A percentile compares a stretch with the other conserved stretches of the same genome.
These are phyloP conservation scores for Paspalum notatum DNA, from an alignment of 176 grass and related monocot genomes.

Conservation along the genomic window DNA sequence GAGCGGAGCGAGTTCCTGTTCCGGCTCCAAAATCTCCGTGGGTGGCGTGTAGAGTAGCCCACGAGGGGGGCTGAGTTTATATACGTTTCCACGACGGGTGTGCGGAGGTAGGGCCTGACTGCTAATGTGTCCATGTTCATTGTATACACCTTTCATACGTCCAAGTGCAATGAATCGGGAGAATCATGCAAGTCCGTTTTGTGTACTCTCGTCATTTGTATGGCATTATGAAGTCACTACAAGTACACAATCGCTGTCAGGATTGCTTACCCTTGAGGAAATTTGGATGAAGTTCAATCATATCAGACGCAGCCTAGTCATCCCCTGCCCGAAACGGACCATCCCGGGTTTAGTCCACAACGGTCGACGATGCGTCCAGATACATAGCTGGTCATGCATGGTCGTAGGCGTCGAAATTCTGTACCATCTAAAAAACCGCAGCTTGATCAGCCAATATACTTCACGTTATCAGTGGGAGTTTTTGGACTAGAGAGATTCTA, in stretches of 20 bases:
- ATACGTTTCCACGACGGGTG: constrained; percentile 31
- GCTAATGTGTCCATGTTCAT: constrained; percentile 19
- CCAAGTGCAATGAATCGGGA: constrained; percentile 39
- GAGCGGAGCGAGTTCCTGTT: neutral
- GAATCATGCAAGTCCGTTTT: neutral
- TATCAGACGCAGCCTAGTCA: neutral
- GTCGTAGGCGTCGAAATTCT: neutral
- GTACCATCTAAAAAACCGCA: no score
- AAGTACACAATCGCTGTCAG: neutral
- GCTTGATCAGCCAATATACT: neutral
- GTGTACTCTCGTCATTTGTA: neutral
- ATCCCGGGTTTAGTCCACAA: neutral
- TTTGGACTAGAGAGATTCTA: no score
- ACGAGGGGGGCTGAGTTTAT: constrained; percentile 9
- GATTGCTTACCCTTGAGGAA: constrained; percentile 10
- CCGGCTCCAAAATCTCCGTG: neutral
- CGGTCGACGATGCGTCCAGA: constrained; percentile 38
- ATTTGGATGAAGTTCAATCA: neutral
- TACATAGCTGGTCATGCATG: constrained; percentile 10
- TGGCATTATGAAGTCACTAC: neutral
- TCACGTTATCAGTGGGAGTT: neutral
- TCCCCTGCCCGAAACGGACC: neutral
- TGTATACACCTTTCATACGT: neutral
- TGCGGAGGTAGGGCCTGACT: neutral
- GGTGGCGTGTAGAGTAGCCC: neutral